Base-by-base conservation (phyloP, 139 green algal genomes). In the Chlamydomonas sp. region DNA sequence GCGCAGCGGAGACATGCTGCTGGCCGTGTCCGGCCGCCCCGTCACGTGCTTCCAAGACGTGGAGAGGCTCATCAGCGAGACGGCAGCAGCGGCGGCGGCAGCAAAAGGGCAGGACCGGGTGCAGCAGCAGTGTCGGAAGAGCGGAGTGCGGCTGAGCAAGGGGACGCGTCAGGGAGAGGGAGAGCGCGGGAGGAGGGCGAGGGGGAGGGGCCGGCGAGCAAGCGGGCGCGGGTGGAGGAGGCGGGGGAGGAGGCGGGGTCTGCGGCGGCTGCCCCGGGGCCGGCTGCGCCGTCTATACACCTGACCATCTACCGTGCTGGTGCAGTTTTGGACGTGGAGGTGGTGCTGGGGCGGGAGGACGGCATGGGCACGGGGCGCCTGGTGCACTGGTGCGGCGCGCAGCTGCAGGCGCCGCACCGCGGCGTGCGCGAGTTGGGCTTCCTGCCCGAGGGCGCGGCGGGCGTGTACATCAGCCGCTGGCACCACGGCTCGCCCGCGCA, bases 401-500 rank as follows among this genome's bases (percentile, higher is more conserved):
- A 90, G 80, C 63, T 91, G 78, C 91, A 97, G 93, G 93, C 93
- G 2, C 94, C 95, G 1, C 96, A 98, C 86, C 84, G 96, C 2
- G 93, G 93, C 0, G 97, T 99, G 58, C 86, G 91, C 1, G 96
- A 98, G 90, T 83, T 95, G 61, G 97, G 97, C 8, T 98, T 94
- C 89, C 79, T 97, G 66, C 97, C 97, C 0, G 79, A 84, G 63
- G 80, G 17, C 79, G 85, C 49, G 18, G 86, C 83, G 1, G 90
- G 91, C 59, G 90, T 93, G 59, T 92, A 91, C 85, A 90, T 95
- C 82, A 91, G 85, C 74, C 94, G 96, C 78, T 99, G 96, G 96
- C 96, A 98, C 90, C 95, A 98, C 79, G 97, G 97, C 71, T 97
- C 93, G 18, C 97, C 97, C 3, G 94, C 95, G 2, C 93, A 96